Percentiles rank a stretch among this genome's conserved stretches.
These are phyloP conservation scores for Phyllosticta citriasiana DNA, from an alignment of 2,329 filamentous ascomycete genomes.

Conservation along the genomic window DNA sequence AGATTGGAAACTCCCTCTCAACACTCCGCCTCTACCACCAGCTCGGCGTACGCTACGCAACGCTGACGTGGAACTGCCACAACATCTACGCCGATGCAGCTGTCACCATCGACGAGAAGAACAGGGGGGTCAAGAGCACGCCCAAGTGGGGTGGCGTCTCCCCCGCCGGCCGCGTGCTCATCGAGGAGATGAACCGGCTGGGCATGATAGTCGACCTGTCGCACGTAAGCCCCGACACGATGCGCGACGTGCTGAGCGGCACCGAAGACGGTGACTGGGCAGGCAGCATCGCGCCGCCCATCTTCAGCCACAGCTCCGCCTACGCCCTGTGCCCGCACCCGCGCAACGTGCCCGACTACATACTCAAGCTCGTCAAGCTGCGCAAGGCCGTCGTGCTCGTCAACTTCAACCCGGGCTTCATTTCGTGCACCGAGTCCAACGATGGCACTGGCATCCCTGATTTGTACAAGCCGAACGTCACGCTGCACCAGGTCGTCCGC, in stretches of 20 bases:
- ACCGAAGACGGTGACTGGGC: constrained; percentile 44
- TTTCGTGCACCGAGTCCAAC: constrained; percentile 58
- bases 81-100: constrained; percentile 85
- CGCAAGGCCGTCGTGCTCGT: constrained; percentile 77
- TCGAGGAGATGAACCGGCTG: constrained; percentile 86
- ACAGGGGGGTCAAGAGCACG: constrained; percentile 31
- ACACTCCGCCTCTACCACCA: constrained; percentile 66
- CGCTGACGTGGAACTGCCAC: constrained; percentile 87
- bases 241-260: constrained; percentile 68
- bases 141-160: constrained; percentile 66
- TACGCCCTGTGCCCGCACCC: constrained; percentile 76
- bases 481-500: constrained; percentile 64
- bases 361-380: constrained; percentile 65
- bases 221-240: constrained; percentile 70
- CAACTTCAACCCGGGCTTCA: constrained; percentile 76
- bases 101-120: constrained; percentile 43
- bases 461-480: constrained; percentile 57
- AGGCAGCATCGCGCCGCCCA: constrained; percentile 70
- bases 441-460: constrained; percentile 57
- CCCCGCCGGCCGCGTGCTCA: constrained; percentile 53
- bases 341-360: constrained; percentile 78
- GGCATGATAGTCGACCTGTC: constrained; percentile 90
- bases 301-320: constrained; percentile 82
- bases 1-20: constrained; percentile 76
- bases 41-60: constrained; percentile 78